phyloP scores from a whole-genome alignment of 192 early-diverging fungal genomes.

The Coemansia sp. region DNA sequence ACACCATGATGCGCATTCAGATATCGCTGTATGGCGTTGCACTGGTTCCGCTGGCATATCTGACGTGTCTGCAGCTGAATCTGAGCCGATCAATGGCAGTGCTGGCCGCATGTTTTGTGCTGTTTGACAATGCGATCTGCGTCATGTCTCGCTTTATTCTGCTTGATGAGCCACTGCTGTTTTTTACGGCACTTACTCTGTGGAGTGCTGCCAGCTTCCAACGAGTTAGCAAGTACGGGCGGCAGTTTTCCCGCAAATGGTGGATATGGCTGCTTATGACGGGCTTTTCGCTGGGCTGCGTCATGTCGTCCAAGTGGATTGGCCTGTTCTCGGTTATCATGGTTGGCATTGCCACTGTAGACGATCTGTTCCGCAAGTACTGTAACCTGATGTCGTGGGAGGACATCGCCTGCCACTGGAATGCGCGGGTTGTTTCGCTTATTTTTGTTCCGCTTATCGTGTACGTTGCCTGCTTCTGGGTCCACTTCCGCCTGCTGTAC shows the following conservation, averaged over 20 bases:
- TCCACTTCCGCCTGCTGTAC: slow-evolving; percentile 86
- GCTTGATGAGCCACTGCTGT: slow-evolving; percentile 71
- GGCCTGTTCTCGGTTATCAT: slow-evolving; percentile 89
- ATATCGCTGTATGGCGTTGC: slow-evolving; percentile 64
- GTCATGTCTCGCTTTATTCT: slow-evolving; percentile 71
- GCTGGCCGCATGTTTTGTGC: slow-evolving; percentile 59
- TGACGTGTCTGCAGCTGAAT: slow-evolving; percentile 61
- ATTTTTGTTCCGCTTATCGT: slow-evolving; percentile 76
- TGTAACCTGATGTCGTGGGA: slow-evolving; percentile 68
- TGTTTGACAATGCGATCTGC: slow-evolving; percentile 67
- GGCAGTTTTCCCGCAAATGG: slow-evolving; percentile 66
- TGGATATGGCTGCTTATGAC: slow-evolving; percentile 64
- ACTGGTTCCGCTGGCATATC: slow-evolving; percentile 68
- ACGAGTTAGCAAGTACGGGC: slow-evolving; percentile 47
- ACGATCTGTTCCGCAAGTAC: slow-evolving; percentile 86
- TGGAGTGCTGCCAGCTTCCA: slow-evolving; percentile 61
- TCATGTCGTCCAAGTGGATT: slow-evolving; percentile 87
- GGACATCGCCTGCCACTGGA: slow-evolving; percentile 75
- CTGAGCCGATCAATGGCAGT: slow-evolving; percentile 55
- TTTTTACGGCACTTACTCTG: slow-evolving; percentile 61
- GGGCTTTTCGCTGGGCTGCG: slow-evolving; percentile 67
- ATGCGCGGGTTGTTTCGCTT: slow-evolving; percentile 75
- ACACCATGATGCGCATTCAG: slow-evolving; percentile 63
- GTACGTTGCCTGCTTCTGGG: slow-evolving; percentile 85
- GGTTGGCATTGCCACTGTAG: slow-evolving; percentile 84